Percentiles rank a stretch among this genome's conserved stretches.
Conservation (phyloP, 2,329 filamentous ascomycete genomes). For the Colletotrichum tamarilloi region DNA sequence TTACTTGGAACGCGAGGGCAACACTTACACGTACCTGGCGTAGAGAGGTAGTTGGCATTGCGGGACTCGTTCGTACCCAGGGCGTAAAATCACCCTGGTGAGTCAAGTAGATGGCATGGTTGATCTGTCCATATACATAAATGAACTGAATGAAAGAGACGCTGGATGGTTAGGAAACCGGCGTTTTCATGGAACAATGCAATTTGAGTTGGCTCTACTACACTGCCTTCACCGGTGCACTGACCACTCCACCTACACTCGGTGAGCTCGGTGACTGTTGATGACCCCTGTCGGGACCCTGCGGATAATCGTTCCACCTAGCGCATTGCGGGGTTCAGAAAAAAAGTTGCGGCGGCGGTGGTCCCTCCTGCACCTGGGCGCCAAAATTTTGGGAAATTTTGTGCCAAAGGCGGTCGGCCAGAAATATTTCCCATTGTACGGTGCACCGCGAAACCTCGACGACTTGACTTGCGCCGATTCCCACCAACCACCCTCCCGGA, state of each 20-base stretch:
- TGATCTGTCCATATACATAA: neutral
- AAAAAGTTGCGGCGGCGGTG: slow-evolving; percentile 35
- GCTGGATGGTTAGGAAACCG: neutral
- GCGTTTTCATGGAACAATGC: neutral
- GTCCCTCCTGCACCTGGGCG: slow-evolving; percentile 13
- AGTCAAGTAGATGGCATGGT: neutral
- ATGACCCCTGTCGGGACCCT: slow-evolving; percentile 18
- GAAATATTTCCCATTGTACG: slow-evolving; percentile 31
- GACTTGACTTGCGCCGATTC: neutral
- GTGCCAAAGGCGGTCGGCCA: slow-evolving; percentile 35
- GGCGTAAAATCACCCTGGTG: neutral
- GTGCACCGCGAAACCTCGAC: slow-evolving; percentile 8
- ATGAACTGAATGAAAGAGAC: neutral
- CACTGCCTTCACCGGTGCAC: neutral
- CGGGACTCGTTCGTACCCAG: neutral
- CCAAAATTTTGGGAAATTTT: slow-evolving; percentile 36
- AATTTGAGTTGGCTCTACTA: neutral
- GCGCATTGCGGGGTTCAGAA: slow-evolving; percentile 38
- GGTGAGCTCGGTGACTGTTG: neutral
- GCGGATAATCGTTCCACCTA: slow-evolving; percentile 38
- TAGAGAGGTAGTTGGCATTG: slow-evolving; percentile 46
- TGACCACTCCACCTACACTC: neutral
- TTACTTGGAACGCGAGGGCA: slow-evolving; percentile 85
- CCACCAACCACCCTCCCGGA: neutral
- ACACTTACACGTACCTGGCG: slow-evolving; percentile 77